These are phyloP conservation scores for Lanmaoa pseudosensibilis DNA, from an alignment of 768 basidiomycete genomes.

Conservation along the genomic window DNA sequence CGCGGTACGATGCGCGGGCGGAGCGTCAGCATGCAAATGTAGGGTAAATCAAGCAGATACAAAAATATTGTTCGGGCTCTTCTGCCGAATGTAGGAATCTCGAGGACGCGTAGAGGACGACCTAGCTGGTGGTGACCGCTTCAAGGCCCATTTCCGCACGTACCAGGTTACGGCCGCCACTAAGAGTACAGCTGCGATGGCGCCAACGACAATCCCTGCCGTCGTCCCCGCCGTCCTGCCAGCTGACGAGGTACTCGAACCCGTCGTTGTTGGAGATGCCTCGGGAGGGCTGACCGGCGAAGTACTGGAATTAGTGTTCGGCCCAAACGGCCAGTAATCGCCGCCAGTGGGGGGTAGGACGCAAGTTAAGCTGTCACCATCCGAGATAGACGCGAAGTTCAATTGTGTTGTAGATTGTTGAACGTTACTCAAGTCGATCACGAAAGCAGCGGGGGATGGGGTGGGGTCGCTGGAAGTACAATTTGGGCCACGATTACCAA, in stretches of 20 bases:
- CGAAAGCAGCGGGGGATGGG: conserved; percentile 59
- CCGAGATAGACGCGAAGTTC: conserved; percentile 50
- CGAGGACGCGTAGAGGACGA: conserved; percentile 26
- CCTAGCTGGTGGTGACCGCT: conserved; percentile 25
- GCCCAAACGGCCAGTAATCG: conserved; percentile 71
- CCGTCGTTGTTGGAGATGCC: conserved; percentile 8
- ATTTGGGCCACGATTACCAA: conserved; percentile 66
- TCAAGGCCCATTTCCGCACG: conserved; percentile 48
- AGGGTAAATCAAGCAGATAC: neutral
- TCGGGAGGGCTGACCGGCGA: conserved; percentile 20
- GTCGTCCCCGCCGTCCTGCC: conserved; percentile 33
- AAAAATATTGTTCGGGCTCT: neutral
- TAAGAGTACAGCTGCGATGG: conserved; percentile 46
- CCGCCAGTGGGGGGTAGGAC: conserved; percentile 66
- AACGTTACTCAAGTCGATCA: conserved; percentile 49
- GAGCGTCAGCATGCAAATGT: neutral
- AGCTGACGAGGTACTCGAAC: conserved; percentile 30
- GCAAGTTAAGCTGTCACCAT: conserved; percentile 63
- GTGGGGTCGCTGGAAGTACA: conserved; percentile 51
- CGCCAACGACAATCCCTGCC: conserved; percentile 52
- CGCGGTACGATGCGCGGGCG: neutral
- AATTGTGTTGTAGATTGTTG: conserved; percentile 46
- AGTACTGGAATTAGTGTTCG: conserved; percentile 40
- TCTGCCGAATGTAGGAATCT: conserved; percentile 12
- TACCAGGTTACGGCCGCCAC: conserved; percentile 45